Evolutionary conservation across 768 basidiomycete species (phyloP), one percentile per base, ranked within the genome.

Genomic region (Tricholoma sp.): DNA sequence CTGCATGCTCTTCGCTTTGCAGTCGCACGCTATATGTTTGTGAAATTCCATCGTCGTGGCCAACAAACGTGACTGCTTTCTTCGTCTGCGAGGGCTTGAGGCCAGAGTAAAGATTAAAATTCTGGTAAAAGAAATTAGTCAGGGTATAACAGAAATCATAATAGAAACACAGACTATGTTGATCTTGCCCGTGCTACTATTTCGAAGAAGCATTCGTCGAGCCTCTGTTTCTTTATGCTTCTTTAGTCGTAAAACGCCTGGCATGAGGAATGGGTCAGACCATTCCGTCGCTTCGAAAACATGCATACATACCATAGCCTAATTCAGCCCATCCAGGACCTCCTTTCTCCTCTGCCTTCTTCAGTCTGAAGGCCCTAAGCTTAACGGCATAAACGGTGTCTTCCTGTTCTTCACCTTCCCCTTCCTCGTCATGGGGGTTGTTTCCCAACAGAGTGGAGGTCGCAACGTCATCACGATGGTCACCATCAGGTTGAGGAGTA

Each of bases 361-460:
- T 72, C 66, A 91, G 64, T 65, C 79, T 81, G 66, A 75, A 89
- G 22, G 84, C 83, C 67, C 88, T 91, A 50, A 81, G 71, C 67
- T 76, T 82, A 50, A 82, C 74, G 46, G 74, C 70, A 67, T 88
- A 77, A 27, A 72, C 71, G 3, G 88, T 91, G 58, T 83, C 83
- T 65, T 93, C 91, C 39, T 86, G 79, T 66, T 93, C 88, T 71
- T 93, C 91, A 27, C 91, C 91, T 63, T 85, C 85, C 10, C 91
- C 89, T 58, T 89, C 88, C 54, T 75, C 75, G 61, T 89, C 88
- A 59, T 86, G 83, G n/a, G 72, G 71, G 55, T 72, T 69, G n/a
- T 57, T 67, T 10, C 56, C 54, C 12, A 63, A 52, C n/a, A 67
- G 31, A 29, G 58, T 67, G 50, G 65, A 67, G 47, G 64, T 67